Evolutionary conservation across 2,329 filamentous ascomycete genomes (phyloP), one percentile per base, ranked within the genome.

Genomic region (Dactylonectria macrodidyma): DNA sequence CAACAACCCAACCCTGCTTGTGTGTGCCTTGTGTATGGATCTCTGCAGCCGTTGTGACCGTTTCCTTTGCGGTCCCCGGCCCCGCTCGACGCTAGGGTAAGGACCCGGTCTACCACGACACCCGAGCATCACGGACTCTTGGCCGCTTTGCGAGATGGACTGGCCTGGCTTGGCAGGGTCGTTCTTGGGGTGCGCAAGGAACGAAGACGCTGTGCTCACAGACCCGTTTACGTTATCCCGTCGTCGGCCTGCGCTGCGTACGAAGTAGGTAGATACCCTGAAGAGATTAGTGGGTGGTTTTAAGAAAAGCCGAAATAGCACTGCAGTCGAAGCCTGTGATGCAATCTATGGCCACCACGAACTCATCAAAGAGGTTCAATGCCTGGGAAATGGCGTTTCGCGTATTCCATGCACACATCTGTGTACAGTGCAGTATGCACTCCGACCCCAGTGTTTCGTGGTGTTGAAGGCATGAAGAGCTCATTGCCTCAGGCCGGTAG

Each of bases 31-130:
- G 48, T n/a, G 26, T n/a, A 51, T 30, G 48, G 50, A 9, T 26
- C 30, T 8, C 26, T 30, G 26, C 26, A 30, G 11, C 50, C 26
- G 50, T 52, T 52, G 50, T 10, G 46, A 55, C 54, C 58, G 36
- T 19, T 44, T 52, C 61, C 59, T 64, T 70, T 72, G 67, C 59
- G 66, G 62, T 66, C 64, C 64, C 50, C 55, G 72, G 38, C 58
- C 51, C 33, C 60, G 63, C 59, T 70, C 41, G 63, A 58, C 67
- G 71, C 63, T 72, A 64, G 67, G 66, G 47, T 24, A 24, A 33
- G 58, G 11, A 11, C 41, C 33, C 58, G 52, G 57, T 62, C 72
- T 69, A 71, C 67, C 69, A 76, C 72, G 71, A 75, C 67, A 66
- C 66, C 50, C 60, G 59, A 65, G 54, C 59, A 66, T 67, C 69